Evolutionary conservation across 2,329 filamentous ascomycete genomes (phyloP).

Genomic region (Microcyclospora pomicola): DNA sequence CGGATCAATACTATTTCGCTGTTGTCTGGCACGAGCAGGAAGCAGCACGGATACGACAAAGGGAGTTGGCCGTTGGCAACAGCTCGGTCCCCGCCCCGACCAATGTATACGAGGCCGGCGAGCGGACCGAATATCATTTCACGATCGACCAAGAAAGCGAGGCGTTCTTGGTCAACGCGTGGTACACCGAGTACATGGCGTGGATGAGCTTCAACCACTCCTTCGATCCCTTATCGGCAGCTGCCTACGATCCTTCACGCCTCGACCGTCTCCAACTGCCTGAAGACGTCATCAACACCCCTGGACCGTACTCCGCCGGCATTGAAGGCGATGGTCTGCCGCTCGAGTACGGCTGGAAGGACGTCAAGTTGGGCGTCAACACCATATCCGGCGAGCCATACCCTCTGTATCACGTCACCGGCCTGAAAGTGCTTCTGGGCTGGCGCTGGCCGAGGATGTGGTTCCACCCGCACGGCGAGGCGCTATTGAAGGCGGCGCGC

Average conservation of each 20-base stretch:
- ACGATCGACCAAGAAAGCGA: slow-evolving; percentile 8
- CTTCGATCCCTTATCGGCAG: slow-evolving; percentile 11
- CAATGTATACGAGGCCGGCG: background rate
- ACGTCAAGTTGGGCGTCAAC: slow-evolving; percentile 8
- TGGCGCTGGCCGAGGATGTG: slow-evolving; percentile 18
- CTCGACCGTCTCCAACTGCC: slow-evolving; percentile 5
- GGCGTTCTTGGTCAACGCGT: slow-evolving; percentile 7
- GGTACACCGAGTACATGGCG: slow-evolving; percentile 6
- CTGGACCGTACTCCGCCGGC: slow-evolving; percentile 1
- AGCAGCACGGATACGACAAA: slow-evolving; percentile 2
- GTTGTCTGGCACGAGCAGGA: slow-evolving; percentile 10
- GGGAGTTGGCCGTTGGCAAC: background rate
- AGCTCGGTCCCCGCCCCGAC: background rate
- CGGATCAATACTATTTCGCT: slow-evolving; percentile 33
- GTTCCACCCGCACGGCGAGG: background rate
- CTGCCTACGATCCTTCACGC: background rate
- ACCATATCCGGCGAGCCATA: slow-evolving; percentile 5
- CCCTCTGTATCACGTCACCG: slow-evolving; percentile 12
- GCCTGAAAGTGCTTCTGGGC: slow-evolving; percentile 16
- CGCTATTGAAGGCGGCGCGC: background rate
- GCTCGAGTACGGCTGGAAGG: slow-evolving; percentile 1
- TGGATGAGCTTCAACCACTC: slow-evolving; percentile 10
- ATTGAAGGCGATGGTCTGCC: slow-evolving; percentile 1
- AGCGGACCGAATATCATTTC: slow-evolving; percentile 7
- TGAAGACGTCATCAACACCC: slow-evolving; percentile 4